Evolutionary conservation across 208 protist species (phyloP), one percentile per base, ranked within the genome.

Genomic region (Naegleria fowleri): DNA sequence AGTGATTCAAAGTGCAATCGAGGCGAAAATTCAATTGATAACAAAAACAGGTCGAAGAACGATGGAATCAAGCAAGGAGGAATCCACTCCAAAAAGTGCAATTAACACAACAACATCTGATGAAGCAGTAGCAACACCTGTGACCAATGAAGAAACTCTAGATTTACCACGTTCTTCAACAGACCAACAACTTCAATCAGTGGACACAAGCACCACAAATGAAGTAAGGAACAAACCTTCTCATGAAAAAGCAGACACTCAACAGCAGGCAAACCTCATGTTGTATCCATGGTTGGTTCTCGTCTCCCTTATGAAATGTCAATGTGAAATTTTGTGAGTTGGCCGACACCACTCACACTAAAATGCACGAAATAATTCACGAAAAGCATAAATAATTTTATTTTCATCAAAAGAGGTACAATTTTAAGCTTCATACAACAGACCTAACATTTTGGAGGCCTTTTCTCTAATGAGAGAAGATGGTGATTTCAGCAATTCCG

Each of bases 341-440:
- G 19, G 9, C 0, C 9, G 13, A 36, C 43, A 48, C 43, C 43
- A 48, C 43, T 48, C 43, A 48, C 43, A 48, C 19, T 75, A 29
- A n/a, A 22, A 29, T 4, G 16, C 4, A 16, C 13, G 58, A 58
- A 58, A 16, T 58, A 6, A 58, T 75, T 29, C 25, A n/a, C 58
- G 2, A n/a, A 16, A 75, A 75, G 58, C 25, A 75, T 75, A 75
- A 75, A 75, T 75, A 75, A 48, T 48, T 48, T 48, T 48, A 75
- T 75, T 75, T 75, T n/a, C 25, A n/a, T 16, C 52, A 83, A 83
- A 83, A n/a, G n/a, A n/a, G n/a, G 11, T 5, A 48, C 16, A 48
- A 19, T 39, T 88, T 89, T 89, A 89, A 41, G 48, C 48, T 40
- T 89, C 86, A 40, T n/a, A 67, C 5, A 89, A 41, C 5, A 89